Percentiles rank a stretch among this genome's conserved stretches.
Evolutionary conservation across 2,329 filamentous ascomycete species (phyloP).

Genomic region (Bipolaris zeicola): DNA sequence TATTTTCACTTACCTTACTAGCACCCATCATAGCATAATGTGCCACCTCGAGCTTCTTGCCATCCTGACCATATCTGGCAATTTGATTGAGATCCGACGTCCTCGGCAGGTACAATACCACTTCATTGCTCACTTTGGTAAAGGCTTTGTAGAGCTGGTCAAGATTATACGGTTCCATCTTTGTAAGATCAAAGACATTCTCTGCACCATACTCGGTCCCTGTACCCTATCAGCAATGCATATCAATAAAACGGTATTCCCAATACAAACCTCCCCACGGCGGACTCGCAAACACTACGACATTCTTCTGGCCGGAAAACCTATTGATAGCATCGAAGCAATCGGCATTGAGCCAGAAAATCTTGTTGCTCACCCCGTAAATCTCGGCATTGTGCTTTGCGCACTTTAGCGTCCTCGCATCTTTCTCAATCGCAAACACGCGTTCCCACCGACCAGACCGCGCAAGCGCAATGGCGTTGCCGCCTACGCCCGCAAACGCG

Average conservation of each 20-base stretch:
- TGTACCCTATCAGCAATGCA: constrained; percentile 35
- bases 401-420: constrained; percentile 79
- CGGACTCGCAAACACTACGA: constrained; percentile 72
- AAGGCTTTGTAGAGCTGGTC: constrained; percentile 51
- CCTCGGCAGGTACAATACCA: constrained; percentile 82
- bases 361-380: constrained; percentile 77
- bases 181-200: constrained; percentile 78
- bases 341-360: constrained; percentile 87
- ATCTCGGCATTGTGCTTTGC: constrained; percentile 89
- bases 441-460: constrained; percentile 77
- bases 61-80: constrained; percentile 40
- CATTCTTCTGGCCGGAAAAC: constrained; percentile 57
- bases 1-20: constrained; percentile 69
- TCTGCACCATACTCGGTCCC: constrained; percentile 67
- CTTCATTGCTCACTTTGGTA: constrained; percentile 51
- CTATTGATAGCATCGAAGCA: constrained; percentile 74
- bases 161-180: constrained; percentile 86
- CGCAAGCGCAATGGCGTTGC: constrained; percentile 95
- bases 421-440: constrained; percentile 87
- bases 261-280: constrained; percentile 71
- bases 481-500: constrained; percentile 88
- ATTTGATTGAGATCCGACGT: constrained; percentile 49
- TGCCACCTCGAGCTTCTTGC: constrained; percentile 44
- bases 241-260: neutral
- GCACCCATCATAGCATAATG: constrained; percentile 93